Conservation (phyloP, 495 filamentous ascomycete species). For the Tuber melanosporum region DNA sequence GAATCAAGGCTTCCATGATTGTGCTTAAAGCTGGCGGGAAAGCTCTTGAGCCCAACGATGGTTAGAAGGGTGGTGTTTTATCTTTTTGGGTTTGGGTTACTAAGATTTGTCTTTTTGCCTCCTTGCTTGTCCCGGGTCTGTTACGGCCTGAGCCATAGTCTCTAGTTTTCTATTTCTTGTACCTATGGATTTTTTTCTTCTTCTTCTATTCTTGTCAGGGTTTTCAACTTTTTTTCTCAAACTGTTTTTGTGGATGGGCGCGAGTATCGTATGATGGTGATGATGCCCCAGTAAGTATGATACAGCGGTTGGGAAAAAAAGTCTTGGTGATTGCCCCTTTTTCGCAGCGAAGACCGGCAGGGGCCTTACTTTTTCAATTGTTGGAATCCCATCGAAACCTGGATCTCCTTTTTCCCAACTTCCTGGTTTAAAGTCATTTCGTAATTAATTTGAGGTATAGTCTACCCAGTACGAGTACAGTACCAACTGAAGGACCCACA, state of each 20-base stretch:
- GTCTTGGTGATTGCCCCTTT: too few relatives aligned
- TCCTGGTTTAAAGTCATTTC: too few relatives aligned
- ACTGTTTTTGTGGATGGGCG: not conserved
- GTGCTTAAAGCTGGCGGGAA: slow-evolving; percentile 61
- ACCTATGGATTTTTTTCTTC: not conserved
- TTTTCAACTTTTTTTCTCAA: too few relatives aligned
- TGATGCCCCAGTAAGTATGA: not conserved
- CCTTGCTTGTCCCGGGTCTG: not conserved
- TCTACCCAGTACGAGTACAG: too few relatives aligned
- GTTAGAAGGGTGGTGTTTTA: not conserved
- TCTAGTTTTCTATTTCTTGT: not conserved
- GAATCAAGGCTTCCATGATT: slow-evolving; percentile 65
- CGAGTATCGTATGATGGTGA: not conserved
- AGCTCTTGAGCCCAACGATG: slow-evolving; percentile 17
- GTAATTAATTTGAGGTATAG: too few relatives aligned
- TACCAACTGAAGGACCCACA: too few relatives aligned
- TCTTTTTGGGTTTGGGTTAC: not conserved
- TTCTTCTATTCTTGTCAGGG: too few relatives aligned
- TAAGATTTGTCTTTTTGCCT: not conserved
- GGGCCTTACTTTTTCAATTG: too few relatives aligned
- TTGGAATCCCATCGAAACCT: too few relatives aligned
- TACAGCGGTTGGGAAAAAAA: not conserved
- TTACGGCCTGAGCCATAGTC: not conserved
- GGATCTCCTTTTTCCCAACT: too few relatives aligned
- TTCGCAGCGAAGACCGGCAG: too few relatives aligned